Percentiles rank a stretch among this genome's conserved stretches.
phyloP scores from a whole-genome alignment of 495 filamentous ascomycete species.

The Penicillium alfredii region DNA sequence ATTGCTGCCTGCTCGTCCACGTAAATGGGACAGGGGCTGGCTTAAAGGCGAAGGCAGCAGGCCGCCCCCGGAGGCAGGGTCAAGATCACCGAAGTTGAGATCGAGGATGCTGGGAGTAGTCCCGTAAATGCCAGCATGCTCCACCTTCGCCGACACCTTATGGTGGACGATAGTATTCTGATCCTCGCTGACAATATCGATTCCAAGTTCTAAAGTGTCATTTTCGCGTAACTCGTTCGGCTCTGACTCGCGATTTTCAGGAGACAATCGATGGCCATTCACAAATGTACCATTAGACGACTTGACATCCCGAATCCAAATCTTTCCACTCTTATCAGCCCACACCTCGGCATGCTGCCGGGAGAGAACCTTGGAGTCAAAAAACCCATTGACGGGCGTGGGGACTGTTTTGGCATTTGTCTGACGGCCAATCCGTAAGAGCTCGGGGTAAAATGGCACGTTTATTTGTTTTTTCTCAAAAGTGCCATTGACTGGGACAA shows the following conservation, averaged over 20 bases:
- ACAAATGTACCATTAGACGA: conserved; percentile 99
- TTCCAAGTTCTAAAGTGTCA: conserved; percentile 88
- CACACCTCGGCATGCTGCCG: conserved; percentile 94
- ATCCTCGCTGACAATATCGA: conserved; percentile 97
- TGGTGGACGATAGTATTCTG: conserved; percentile 97
- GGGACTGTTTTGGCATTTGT: conserved; percentile 95
- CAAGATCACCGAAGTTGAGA: conserved; percentile 83
- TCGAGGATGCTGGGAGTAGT: conserved; percentile 67
- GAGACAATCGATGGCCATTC: conserved; percentile 83
- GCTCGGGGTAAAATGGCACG: conserved; percentile 82
- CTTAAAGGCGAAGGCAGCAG: conserved; percentile 59
- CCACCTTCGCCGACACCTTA: conserved; percentile 93
- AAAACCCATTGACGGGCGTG: conserved; percentile 84
- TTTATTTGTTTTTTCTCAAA: conserved; percentile 95
- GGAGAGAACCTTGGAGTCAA: conserved; percentile 96
- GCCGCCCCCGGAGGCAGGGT: conserved; percentile 60
- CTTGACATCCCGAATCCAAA: conserved; percentile 96
- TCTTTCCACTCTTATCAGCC: conserved; percentile 82
- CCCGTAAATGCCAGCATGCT: conserved; percentile 78
- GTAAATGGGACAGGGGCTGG: conserved; percentile 51
- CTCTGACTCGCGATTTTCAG: conserved; percentile 90
- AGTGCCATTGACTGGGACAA: conserved; percentile 84
- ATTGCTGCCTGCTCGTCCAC: conserved; percentile 69
- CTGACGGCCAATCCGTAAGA: conserved; percentile 87
- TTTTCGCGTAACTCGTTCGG: conserved; percentile 83